Conservation (phyloP, 108 stramenopile species). For the Fistulifera pelliculosa region DNA sequence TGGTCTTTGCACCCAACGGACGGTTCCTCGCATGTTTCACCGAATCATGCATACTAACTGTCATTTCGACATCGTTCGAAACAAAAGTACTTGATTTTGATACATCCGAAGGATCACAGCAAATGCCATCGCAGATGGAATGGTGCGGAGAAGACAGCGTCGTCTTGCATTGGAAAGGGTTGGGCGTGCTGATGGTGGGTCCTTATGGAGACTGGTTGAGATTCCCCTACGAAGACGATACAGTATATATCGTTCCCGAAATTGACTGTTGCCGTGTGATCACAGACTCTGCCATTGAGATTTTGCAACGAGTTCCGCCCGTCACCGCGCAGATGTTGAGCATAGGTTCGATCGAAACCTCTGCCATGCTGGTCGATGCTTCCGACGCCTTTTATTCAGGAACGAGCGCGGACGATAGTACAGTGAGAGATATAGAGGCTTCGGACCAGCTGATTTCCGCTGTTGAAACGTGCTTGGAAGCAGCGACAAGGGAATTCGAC, state of each 20-base stretch:
- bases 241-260: constrained; percentile 83
- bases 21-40: constrained; percentile 91
- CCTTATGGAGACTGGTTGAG: constrained; percentile 94
- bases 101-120: constrained; percentile 63
- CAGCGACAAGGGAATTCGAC: constrained; percentile 86
- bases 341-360: constrained; percentile 88
- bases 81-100: constrained; percentile 90
- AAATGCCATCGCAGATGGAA: constrained; percentile 65
- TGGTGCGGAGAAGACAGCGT: constrained; percentile 97
- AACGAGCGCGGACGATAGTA: constrained; percentile 54
- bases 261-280: constrained; percentile 91
- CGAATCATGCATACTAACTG: constrained; percentile 77
- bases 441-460: constrained; percentile 74
- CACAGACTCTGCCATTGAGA: constrained; percentile 66
- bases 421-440: constrained; percentile 24
- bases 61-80: constrained; percentile 85
- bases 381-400: constrained; percentile 88
- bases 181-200: constrained; percentile 91
- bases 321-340: constrained; percentile 76
- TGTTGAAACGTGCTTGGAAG: constrained; percentile 75
- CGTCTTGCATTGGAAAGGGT: constrained; percentile 85
- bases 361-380: constrained; percentile 92
- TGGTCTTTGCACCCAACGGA: constrained; percentile 91
- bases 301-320: constrained; percentile 89
- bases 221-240: constrained; percentile 71